Percentiles rank a stretch among this genome's conserved stretches.
Conservation (phyloP, 2,329 filamentous ascomycete species). For the Fusarium sororula region DNA sequence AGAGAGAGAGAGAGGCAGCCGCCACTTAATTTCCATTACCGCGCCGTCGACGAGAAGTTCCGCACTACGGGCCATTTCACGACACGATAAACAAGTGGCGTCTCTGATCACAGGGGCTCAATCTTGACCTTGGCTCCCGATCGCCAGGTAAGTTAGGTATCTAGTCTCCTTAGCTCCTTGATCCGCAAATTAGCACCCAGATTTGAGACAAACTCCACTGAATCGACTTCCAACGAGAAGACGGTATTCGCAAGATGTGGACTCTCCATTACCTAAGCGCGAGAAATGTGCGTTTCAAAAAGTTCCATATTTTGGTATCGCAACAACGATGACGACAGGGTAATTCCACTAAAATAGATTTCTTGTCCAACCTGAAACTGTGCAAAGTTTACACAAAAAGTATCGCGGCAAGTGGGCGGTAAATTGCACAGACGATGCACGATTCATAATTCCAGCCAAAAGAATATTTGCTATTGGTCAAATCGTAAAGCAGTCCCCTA, state of each 20-base stretch:
- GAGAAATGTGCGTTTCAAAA: slow-evolving; percentile 2
- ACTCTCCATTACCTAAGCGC: neutral
- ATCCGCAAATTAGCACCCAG: neutral
- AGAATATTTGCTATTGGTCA: neutral
- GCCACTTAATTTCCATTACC: slow-evolving; percentile 1
- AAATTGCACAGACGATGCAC: neutral
- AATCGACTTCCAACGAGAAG: neutral
- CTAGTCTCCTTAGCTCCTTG: neutral
- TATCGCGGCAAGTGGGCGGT: neutral
- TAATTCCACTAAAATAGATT: neutral
- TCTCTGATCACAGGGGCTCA: slow-evolving; percentile 3
- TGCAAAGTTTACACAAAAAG: neutral
- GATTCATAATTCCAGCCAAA: neutral
- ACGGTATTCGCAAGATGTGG: neutral
- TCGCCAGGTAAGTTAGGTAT: neutral
- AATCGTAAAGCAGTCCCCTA: neutral
- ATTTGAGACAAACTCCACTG: neutral
- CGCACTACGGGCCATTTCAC: slow-evolving; percentile 2
- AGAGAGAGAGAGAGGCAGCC: neutral
- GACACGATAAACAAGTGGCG: slow-evolving; percentile 1
- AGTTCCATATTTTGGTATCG: neutral
- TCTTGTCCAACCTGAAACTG: neutral
- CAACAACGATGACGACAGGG: neutral
- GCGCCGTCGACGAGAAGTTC: neutral
- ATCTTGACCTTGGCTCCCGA: neutral